Conservation (phyloP, 257 asterid species). For the Ehretia macrophylla region DNA sequence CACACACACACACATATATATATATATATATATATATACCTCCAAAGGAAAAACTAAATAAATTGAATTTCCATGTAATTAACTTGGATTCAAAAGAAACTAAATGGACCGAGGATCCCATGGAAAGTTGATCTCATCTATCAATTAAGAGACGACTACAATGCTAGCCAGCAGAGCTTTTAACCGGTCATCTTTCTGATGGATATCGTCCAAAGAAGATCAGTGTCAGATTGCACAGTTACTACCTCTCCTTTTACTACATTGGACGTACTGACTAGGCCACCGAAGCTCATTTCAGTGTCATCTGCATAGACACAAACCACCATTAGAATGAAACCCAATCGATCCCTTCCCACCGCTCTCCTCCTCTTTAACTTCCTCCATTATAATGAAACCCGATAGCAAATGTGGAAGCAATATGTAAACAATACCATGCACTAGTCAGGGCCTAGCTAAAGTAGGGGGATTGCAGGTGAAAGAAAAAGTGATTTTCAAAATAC, state of each 20-base stretch:
- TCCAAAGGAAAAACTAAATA: no score
- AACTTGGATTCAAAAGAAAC: no score
- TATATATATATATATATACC: no score
- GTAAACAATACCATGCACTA: background rate
- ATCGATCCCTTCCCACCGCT: background rate
- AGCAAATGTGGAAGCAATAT: background rate
- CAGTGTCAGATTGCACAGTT: slow-evolving; percentile 68
- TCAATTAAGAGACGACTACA: no score
- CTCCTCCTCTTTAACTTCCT: background rate
- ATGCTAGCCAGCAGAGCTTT: no score
- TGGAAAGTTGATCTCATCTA: no score
- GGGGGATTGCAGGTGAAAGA: background rate
- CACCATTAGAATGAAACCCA: background rate
- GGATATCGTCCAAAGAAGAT: slow-evolving; percentile 93
- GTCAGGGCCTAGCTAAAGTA: background rate
- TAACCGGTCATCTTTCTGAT: slow-evolving; percentile 25
- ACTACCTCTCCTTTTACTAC: slow-evolving; percentile 51
- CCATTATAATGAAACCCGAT: background rate
- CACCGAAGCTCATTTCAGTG: slow-evolving; percentile 82
- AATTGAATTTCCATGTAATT: no score
- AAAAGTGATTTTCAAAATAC: slow-evolving; percentile 15
- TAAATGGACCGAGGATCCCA: no score
- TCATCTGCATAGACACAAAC: slow-evolving; percentile 34
- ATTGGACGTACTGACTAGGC: slow-evolving; percentile 82
- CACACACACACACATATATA: no score